Evolutionary conservation across 192 early-diverging fungal genomes (phyloP).

Genomic region (Linnemannia exigua): DNA sequence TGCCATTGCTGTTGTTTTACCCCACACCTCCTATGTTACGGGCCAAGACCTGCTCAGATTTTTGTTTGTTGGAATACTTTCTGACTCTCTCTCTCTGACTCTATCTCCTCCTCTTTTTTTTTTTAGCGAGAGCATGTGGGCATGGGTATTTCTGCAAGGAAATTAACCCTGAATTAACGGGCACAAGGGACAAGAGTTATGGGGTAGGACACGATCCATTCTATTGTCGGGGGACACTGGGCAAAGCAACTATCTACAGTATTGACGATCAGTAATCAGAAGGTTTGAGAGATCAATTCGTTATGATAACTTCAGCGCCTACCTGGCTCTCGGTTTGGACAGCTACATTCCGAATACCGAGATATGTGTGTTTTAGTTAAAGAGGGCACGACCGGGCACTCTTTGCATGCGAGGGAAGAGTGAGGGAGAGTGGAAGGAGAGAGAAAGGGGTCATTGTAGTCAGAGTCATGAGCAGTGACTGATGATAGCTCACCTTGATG

Average conservation of each 20-base stretch:
- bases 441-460: too few species aligned
- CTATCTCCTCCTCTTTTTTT: neutral
- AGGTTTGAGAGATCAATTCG: neutral
- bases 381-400: too few species aligned
- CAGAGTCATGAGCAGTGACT: too few species aligned
- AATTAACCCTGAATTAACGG: constrained; percentile 19
- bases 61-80: neutral
- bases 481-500: too few species aligned
- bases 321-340: too few species aligned
- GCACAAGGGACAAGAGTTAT: neutral
- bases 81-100: too few species aligned
- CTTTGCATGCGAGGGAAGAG: too few species aligned
- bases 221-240: neutral
- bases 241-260: neutral
- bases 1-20: neutral
- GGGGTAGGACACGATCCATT: neutral
- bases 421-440: too few species aligned
- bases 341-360: too few species aligned
- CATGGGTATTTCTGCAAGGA: neutral
- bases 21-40: neutral
- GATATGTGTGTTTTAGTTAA: too few species aligned
- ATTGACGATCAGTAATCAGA: neutral
- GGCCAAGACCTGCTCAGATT: neutral
- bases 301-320: too few species aligned
- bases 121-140: constrained; percentile 3